These are phyloP conservation scores for Ophioceras dolichostomum DNA, from an alignment of 2,329 filamentous ascomycete species.

Conservation along the genomic window DNA sequence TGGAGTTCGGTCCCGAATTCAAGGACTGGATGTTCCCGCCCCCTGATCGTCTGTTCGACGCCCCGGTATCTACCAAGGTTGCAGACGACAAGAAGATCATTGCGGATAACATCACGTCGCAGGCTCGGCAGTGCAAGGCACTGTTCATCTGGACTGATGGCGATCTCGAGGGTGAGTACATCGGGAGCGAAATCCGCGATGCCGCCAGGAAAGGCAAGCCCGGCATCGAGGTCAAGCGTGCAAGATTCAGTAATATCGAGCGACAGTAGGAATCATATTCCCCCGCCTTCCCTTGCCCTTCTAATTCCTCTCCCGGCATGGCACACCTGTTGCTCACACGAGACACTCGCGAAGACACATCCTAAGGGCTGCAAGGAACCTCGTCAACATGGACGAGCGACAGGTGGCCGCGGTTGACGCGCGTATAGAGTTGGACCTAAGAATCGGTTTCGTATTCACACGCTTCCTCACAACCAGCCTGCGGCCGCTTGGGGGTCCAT, in stretches of 20 bases:
- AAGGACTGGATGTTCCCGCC: conserved; percentile 73
- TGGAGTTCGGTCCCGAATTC: conserved; percentile 64
- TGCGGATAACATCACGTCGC: conserved; percentile 70
- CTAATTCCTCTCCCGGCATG: conserved; percentile 5
- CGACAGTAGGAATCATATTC: conserved; percentile 50
- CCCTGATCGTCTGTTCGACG: conserved; percentile 69
- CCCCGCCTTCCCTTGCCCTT: too few species aligned
- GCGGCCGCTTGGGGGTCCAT: conserved; percentile 54
- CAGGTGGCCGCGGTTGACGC: conserved; percentile 82
- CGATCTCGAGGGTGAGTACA: conserved; percentile 94
- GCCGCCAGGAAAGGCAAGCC: conserved; percentile 66
- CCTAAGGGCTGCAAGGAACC: conserved; percentile 65
- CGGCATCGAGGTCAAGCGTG: conserved; percentile 67
- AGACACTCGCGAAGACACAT: conserved; percentile 54
- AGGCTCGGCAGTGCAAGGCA: conserved; percentile 60
- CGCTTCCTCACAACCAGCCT: conserved; percentile 73
- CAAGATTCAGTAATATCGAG: conserved; percentile 93
- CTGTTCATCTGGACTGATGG: conserved; percentile 99
- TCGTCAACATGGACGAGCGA: conserved; percentile 67
- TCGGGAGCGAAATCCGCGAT: conserved; percentile 79
- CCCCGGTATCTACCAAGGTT: conserved; percentile 58
- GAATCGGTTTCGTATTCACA: conserved; percentile 88
- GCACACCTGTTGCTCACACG: too few species aligned
- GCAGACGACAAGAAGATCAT: conserved; percentile 64
- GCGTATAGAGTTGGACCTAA: conserved; percentile 82